A percentile compares a stretch with the other conserved stretches of the same genome.
These are phyloP conservation scores for Coniochaeta hoffmannii DNA, from an alignment of 2,329 filamentous ascomycete species.

Conservation along the genomic window DNA sequence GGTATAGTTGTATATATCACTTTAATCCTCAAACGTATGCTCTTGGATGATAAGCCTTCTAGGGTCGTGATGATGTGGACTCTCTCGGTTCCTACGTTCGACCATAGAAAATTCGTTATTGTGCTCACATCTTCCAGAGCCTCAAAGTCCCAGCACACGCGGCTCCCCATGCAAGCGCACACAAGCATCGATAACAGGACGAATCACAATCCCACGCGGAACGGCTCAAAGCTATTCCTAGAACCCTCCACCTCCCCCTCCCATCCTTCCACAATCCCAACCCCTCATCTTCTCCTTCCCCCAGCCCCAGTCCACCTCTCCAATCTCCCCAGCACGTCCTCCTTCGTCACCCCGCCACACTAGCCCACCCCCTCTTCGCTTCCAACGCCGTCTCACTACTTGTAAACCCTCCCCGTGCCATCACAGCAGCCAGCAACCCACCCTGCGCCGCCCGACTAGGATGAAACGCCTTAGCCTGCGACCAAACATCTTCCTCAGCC, in stretches of 20 bases:
- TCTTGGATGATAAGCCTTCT: no score
- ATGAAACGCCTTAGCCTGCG: constrained; percentile 49
- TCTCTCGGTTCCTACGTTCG: background rate
- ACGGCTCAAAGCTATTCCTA: constrained; percentile 49
- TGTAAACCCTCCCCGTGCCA: constrained; percentile 39
- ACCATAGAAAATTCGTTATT: background rate
- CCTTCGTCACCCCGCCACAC: constrained; percentile 38
- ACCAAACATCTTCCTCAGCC: constrained; percentile 48
- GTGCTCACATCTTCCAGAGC: background rate
- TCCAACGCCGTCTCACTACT: constrained; percentile 39
- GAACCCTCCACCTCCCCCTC: constrained; percentile 38
- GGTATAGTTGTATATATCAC: no score
- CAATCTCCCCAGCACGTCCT: background rate
- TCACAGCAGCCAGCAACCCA: constrained; percentile 32
- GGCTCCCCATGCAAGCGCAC: constrained; percentile 32
- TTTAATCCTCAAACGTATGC: no score
- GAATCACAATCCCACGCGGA: constrained; percentile 49
- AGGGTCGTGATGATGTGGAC: no score
- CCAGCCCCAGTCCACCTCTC: background rate
- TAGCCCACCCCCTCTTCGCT: constrained; percentile 34
- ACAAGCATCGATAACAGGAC: constrained; percentile 45
- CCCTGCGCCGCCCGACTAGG: constrained; percentile 44
- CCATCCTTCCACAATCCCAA: constrained; percentile 27
- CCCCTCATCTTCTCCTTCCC: constrained; percentile 15
- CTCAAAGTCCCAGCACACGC: background rate